Conservation (phyloP, 139 green algal genomes). For the Chlamydomonas schloesseri region DNA sequence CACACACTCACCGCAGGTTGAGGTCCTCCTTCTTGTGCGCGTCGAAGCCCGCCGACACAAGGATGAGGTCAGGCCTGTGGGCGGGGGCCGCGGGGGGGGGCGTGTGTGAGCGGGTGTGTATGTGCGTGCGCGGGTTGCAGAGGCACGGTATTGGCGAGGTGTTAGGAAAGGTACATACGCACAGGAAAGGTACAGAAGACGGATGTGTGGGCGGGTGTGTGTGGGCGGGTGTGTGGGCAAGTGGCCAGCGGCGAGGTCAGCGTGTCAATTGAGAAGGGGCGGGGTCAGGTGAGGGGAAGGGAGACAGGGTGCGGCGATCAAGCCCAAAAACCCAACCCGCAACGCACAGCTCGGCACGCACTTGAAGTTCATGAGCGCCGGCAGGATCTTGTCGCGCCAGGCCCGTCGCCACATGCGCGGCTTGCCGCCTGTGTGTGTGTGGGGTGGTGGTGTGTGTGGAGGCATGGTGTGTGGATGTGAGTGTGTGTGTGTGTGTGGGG, state of each 20-base stretch:
- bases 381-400: constrained; percentile 93
- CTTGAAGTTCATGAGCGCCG: constrained; percentile 76
- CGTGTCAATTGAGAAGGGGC: no score
- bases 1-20: constrained; percentile 48
- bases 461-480: no score
- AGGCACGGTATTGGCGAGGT: background rate
- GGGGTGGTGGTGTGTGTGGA: no score
- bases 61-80: constrained; percentile 85
- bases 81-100: background rate
- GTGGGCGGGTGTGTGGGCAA: no score
- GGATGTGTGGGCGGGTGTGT: no score
- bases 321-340: no score
- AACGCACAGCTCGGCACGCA: no score
- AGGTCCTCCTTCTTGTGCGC: constrained; percentile 65
- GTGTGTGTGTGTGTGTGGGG: no score
- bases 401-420: constrained; percentile 78
- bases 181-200: no score
- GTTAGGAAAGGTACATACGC: background rate
- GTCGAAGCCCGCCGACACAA: constrained; percentile 94
- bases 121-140: background rate
- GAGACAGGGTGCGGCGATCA: no score
- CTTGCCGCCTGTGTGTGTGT: constrained; percentile 43
- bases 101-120: background rate
- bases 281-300: no score
- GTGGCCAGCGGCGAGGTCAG: no score